Evolutionary conservation across 306 rosid genomes (phyloP), one percentile per base, ranked within the genome.

Genomic region (Quercus gilva): DNA sequence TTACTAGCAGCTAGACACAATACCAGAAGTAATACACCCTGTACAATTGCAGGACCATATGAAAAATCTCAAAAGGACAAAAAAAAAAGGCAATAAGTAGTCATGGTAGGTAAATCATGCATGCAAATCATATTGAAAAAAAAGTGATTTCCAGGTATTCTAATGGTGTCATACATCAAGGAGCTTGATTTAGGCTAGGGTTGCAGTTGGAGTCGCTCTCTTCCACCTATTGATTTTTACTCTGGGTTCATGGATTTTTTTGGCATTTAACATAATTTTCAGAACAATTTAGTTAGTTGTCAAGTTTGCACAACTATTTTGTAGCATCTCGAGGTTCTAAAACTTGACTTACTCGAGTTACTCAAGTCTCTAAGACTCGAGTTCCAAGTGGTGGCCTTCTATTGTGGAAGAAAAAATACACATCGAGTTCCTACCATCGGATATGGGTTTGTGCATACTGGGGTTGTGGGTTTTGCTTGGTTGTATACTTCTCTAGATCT

Each of bases 1-100:
- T 37, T 5, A 74, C 65, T 29, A 63, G 55, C 57, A 45, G 76
- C 70, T 71, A 64, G 21, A 57, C 76, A 69, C 17, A 69, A 73
- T 49, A 79, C 5, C 75, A 78, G 26, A 37, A 14, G 43, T 52
- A 28, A 55, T 19, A 51, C 57, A 37, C 58, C 55, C 55, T 12
- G 81, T 45, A 71, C 37, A 6, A 67, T 55, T 26, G 45, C 53
- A 57, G 72, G 60, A 23, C 69, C 37, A 68, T 33, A 55, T 49
- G 53, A 49, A 63, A 74, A 31, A 76, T 65, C 70, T 71, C 4
- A 33, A 5, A 73, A 15, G 74, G 74, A 33, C 5, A 8, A 59
- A 59, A 76, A 29, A 28, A 25, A 11, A 31, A 41, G 1, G 55
- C 43, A 43, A 59, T 33, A 57, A 73, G 59, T 14, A 21, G 45